Evolutionary conservation across 2,329 filamentous ascomycete species (phyloP).

Genomic region (Diaporthe velutina): DNA sequence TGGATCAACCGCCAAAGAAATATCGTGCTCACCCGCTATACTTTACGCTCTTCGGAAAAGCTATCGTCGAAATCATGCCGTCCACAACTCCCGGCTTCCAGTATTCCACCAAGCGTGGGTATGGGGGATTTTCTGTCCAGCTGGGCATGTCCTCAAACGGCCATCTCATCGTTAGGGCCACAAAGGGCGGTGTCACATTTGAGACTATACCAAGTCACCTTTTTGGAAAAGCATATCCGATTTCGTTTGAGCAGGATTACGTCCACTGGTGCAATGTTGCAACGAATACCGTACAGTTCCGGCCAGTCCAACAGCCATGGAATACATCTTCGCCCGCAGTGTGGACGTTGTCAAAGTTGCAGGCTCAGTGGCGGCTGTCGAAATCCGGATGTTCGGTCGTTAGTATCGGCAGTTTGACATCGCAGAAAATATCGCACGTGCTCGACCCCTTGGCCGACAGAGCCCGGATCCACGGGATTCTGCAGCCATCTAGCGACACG

Average conservation of each 20-base stretch:
- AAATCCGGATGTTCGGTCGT: slow-evolving; percentile 46
- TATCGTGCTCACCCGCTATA: slow-evolving; percentile 59
- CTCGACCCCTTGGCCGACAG: slow-evolving; percentile 53
- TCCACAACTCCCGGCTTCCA: slow-evolving; percentile 52
- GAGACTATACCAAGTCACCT: slow-evolving; percentile 54
- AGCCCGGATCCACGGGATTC: slow-evolving; percentile 51
- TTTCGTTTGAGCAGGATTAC: slow-evolving; percentile 53
- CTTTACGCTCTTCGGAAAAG: slow-evolving; percentile 56
- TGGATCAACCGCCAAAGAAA: slow-evolving; percentile 58
- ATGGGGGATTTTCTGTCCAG: slow-evolving; percentile 50
- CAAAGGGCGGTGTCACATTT: slow-evolving; percentile 28
- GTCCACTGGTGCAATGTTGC: slow-evolving; percentile 61
- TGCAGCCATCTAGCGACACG: slow-evolving; percentile 35
- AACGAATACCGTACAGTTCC: slow-evolving; percentile 49
- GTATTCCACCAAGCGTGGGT: slow-evolving; percentile 52
- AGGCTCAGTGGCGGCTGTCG: slow-evolving; percentile 42
- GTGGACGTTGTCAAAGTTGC: slow-evolving; percentile 13
- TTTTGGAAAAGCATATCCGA: slow-evolving; percentile 49
- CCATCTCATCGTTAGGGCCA: slow-evolving; percentile 51
- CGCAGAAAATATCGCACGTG: slow-evolving; percentile 47
- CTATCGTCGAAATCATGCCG: slow-evolving; percentile 58
- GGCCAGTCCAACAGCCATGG: slow-evolving; percentile 49
- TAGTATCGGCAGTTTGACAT: slow-evolving; percentile 51
- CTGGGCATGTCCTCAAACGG: slow-evolving; percentile 46
- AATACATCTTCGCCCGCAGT: slow-evolving; percentile 49